Base-by-base conservation (phyloP, 2,329 filamentous ascomycete genomes). In the Cercospora beticola region DNA sequence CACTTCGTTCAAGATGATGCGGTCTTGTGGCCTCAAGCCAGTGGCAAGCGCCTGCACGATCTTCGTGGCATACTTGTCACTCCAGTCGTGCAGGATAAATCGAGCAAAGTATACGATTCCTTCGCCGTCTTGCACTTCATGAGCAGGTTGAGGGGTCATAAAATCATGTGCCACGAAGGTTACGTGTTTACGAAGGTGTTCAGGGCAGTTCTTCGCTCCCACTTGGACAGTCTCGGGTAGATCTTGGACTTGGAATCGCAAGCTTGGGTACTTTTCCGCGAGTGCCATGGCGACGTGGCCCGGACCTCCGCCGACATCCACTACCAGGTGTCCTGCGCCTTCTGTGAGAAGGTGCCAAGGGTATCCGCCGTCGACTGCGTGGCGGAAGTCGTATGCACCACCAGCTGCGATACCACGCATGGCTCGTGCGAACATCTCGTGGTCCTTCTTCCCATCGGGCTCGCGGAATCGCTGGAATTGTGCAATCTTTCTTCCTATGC, bases 11-110 rank as follows among this genome's bases (percentile, higher is more conserved):
- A 73, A 60, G 18, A 73, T 72, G 40, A 73, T 65, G 12, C 68
- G 67, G 49, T 73, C 72, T 33, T 71, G 65, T 21, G 68, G 64
- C n/a, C 70, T 36, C 12, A 73, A 46, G 4, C 67, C 69, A 6
- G 33, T 67, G 1, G 72, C 70, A 30, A 73, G 43, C 26, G 60
- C 46, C 30, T 73, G 63, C 28, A 74, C 30, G 56, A 74, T 74
- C 63, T 72, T 68, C 4, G 60, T 62, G 5, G 72, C 71, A 36
- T 74, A 74, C 43, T 74, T 73, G 68, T 73, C 70, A 28, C 62
- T 67, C 72, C 72, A 74, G 57, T 74, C 70, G 60, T 74, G 72
- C 30, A 74, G 56, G 43, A 73, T 73, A 49, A 72, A 74, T 23
- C 72, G 61, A 52, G 59, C 58, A 63, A 72, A 73, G 65, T 72